phyloP scores from a whole-genome alignment of 306 rosid species.

The Prinsepia uniflora region DNA sequence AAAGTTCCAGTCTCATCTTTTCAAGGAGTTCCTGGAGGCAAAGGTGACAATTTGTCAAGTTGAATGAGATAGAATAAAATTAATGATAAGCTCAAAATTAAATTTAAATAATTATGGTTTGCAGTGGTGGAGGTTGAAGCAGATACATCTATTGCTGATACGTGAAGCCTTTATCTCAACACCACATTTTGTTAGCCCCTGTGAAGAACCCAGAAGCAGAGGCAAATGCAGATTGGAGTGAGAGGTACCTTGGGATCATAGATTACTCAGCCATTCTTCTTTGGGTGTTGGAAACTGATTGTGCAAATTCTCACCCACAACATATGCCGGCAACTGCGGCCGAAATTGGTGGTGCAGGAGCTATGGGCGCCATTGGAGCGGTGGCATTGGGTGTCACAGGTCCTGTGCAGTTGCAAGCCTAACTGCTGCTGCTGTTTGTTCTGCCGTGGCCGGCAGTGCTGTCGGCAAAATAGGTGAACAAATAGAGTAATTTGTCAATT shows the following conservation, averaged over 20 bases:
- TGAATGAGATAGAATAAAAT: no score
- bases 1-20: conserved; percentile 78
- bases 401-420: conserved; percentile 79
- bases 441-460: conserved; percentile 56
- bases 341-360: conserved; percentile 67
- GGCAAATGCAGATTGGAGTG: conserved; percentile 59
- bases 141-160: conserved; percentile 58
- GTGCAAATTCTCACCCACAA: conserved; percentile 57
- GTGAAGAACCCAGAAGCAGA: conserved; percentile 53
- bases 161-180: conserved; percentile 60
- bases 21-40: conserved; percentile 70
- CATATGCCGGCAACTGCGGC: conserved; percentile 64
- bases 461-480: conserved; percentile 15
- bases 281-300: conserved; percentile 84
- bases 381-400: conserved; percentile 77
- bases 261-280: conserved; percentile 73
- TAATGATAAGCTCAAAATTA: no score
- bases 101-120: conserved; percentile 4
- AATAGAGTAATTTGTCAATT: background rate
- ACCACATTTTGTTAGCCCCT: conserved; percentile 80
- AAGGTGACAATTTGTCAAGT: conserved; percentile 37
- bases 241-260: conserved; percentile 68
- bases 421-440: conserved; percentile 84
- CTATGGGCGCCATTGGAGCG: conserved; percentile 79
- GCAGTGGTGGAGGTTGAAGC: conserved; percentile 78